Conservation (phyloP, 768 basidiomycete genomes). For the Gymnopilus dilepis region DNA sequence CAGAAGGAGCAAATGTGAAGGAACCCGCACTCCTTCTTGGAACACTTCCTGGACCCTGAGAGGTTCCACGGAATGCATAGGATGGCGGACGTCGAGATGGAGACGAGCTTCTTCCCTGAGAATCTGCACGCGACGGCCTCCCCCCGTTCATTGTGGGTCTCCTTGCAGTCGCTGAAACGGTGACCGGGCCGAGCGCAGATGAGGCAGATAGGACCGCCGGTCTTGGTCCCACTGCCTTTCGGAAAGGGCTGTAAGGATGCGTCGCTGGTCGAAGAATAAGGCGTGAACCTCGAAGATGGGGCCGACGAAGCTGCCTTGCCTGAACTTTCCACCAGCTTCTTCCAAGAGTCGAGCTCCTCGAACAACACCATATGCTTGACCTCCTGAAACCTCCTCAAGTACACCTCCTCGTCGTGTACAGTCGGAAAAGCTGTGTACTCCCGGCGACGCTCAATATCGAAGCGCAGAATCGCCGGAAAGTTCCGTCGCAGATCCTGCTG, state of each 20-base stretch:
- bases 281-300: too few relatives aligned
- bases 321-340: not conserved
- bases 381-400: not conserved
- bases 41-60: not conserved
- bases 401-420: not conserved
- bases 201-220: constrained; percentile 22
- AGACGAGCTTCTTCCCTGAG: not conserved
- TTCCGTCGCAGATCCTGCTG: too few relatives aligned
- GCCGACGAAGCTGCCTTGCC: not conserved
- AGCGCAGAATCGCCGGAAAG: not conserved
- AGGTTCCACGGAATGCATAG: constrained; percentile 18
- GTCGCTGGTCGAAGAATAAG: not conserved
- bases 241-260: constrained; percentile 12
- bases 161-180: constrained; percentile 15
- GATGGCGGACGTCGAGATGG: not conserved
- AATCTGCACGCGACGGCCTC: not conserved
- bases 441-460: constrained; percentile 17
- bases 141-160: constrained; percentile 10
- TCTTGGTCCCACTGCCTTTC: not conserved
- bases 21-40: not conserved
- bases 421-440: constrained; percentile 4
- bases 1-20: constrained; percentile 14
- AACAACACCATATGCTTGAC: not conserved
- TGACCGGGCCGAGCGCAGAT: constrained; percentile 19
- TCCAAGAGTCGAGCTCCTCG: not conserved